Percentiles rank a stretch among this genome's conserved stretches.
Evolutionary conservation across 352 stramenopile genomes (phyloP).

Genomic region (Phytopythium chamaehyphon): DNA sequence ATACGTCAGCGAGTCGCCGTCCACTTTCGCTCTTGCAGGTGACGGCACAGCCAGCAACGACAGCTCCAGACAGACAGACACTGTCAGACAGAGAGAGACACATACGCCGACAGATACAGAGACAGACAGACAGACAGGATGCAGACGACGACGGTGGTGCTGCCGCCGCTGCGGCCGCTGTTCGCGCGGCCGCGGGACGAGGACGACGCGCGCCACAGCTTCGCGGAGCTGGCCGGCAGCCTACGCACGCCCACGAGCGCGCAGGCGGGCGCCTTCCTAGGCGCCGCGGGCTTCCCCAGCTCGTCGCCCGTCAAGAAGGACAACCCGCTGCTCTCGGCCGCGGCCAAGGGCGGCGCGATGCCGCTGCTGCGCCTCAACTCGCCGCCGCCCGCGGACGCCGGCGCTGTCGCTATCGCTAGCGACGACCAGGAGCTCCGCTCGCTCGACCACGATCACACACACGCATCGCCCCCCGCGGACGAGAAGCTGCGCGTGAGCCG

Average conservation of each 20-base stretch:
- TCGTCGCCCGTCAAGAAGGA: slow-evolving; percentile 72
- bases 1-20: slow-evolving; percentile 5
- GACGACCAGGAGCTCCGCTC: neutral
- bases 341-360: slow-evolving; percentile 12
- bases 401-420: slow-evolving; percentile 5
- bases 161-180: slow-evolving; percentile 53
- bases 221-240: slow-evolving; percentile 12
- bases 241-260: slow-evolving; percentile 59
- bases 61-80: neutral
- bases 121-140: slow-evolving; percentile 4
- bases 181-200: slow-evolving; percentile 42
- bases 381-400: slow-evolving; percentile 20
- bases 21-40: slow-evolving; percentile 6
- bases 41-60: neutral
- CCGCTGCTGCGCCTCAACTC: slow-evolving; percentile 45
- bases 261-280: slow-evolving; percentile 21
- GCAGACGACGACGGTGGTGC: slow-evolving; percentile 33
- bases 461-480: slow-evolving; percentile 25
- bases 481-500: slow-evolving; percentile 70
- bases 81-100: no score
- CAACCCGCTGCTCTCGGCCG: slow-evolving; percentile 6
- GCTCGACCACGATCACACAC: neutral
- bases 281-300: slow-evolving; percentile 28
- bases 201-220: slow-evolving; percentile 12
- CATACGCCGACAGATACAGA: slow-evolving; percentile 9